Evolutionary conservation across 352 stramenopile species (phyloP), one percentile per base, ranked within the genome.

Genomic region (Hyaloperonospora brassicae): DNA sequence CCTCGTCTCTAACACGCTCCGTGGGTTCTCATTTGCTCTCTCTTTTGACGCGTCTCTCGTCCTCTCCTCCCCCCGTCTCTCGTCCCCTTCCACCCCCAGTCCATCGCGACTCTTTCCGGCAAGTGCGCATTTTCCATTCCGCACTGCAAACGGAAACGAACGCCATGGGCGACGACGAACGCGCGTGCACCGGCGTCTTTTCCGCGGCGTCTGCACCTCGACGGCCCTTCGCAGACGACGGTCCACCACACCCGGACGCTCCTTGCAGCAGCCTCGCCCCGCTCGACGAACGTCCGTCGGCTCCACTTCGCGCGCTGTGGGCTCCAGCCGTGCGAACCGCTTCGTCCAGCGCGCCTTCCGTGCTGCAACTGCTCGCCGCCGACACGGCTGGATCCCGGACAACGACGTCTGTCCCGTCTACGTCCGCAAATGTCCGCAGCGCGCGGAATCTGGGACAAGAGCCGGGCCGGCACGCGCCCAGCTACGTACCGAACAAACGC

Each of bases 391-490:
- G 44, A 34, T 34, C 27, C 27, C 4, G 27, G 2, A 47, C 46
- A 8, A 58, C 41, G 7, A 22, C 57, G 24, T 42, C 44, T 41
- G 30, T 9, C 35, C 61, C 48, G 30, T 68, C 68, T 43, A 57
- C 61, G 13, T 70, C 73, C 42, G 67, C 60, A 8, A 68, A 62
- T 47, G 40, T 47, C 21, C 53, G 58, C 11, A 59, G 44, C 21
- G 50, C 39, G 9, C 62, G 63, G 0, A 64, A 76, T 43, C 63
- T 57, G 13, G 67, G 72, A 39, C 67, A 72, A 45, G 67, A 76
- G 55, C 67, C 67, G 1, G 67, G 70, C 24, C 44, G 68, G 30
- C 38, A 61, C 24, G 47, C 45, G 1, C 42, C 23, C 23, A 50
- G 31, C 17, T 8, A 30, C 7, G 17, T 60, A 21, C 48, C 61